These are phyloP conservation scores for Yamadazyma akitaensis DNA, from an alignment of 805 yeast genomes.

Conservation along the genomic window DNA sequence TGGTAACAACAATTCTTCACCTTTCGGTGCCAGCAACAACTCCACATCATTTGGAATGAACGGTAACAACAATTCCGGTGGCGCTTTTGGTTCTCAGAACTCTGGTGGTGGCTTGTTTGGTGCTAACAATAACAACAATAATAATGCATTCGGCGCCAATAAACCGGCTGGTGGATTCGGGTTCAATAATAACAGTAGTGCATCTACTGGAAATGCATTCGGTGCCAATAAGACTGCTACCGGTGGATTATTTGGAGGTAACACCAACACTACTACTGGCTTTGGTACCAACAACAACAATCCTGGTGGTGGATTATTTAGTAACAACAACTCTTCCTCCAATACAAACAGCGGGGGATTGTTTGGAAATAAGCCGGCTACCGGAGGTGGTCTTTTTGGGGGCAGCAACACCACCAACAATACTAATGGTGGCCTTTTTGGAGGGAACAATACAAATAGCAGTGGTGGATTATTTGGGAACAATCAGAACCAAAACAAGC, in stretches of 20 bases:
- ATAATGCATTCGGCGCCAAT: slow-evolving; percentile 27
- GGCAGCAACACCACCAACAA: slow-evolving; percentile 19
- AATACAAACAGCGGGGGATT: slow-evolving; percentile 14
- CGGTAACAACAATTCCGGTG: slow-evolving; percentile 14
- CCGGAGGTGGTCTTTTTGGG: slow-evolving; percentile 44
- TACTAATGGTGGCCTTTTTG: slow-evolving; percentile 21
- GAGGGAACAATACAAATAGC: slow-evolving; percentile 15
- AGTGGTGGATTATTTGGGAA: slow-evolving; percentile 26
- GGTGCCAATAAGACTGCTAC: slow-evolving; percentile 18
- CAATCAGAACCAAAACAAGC: slow-evolving; percentile 12
- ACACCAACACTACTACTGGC: slow-evolving; percentile 21
- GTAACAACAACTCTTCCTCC: slow-evolving; percentile 12
- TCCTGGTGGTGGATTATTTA: slow-evolving; percentile 24
- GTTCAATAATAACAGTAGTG: slow-evolving; percentile 7
- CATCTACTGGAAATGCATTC: slow-evolving; percentile 19
- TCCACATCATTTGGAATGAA: slow-evolving; percentile 19
- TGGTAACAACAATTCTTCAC: slow-evolving; percentile 18
- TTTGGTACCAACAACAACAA: slow-evolving; percentile 18
- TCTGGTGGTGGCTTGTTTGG: slow-evolving; percentile 24
- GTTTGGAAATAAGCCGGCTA: slow-evolving; percentile 23
- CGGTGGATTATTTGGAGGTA: slow-evolving; percentile 28
- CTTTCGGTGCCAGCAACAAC: slow-evolving; percentile 14
- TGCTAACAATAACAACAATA: slow-evolving; percentile 17
- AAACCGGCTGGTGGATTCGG: slow-evolving; percentile 22
- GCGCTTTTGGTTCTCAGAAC: slow-evolving; percentile 19